A percentile compares a stretch with the other conserved stretches of the same genome.
Evolutionary conservation across 208 protist genomes (phyloP).

Genomic region (Leishmania major): DNA sequence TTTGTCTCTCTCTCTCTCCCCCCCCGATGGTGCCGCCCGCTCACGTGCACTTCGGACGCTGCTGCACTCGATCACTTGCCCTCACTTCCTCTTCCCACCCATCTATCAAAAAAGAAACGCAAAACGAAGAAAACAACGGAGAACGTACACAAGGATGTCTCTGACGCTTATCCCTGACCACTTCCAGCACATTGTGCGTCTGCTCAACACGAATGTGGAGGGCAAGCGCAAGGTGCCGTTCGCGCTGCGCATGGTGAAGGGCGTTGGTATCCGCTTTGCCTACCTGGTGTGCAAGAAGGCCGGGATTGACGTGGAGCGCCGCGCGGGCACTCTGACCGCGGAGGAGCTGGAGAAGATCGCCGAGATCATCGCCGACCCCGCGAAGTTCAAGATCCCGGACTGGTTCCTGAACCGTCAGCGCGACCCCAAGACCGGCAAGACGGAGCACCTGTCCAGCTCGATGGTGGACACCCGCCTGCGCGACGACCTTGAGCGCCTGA

Average conservation of each 20-base stretch:
- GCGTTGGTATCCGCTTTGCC: slow-evolving; percentile 99
- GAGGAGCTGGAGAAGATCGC: slow-evolving; percentile 98
- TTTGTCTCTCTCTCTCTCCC: background rate
- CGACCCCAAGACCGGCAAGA: slow-evolving; percentile 98
- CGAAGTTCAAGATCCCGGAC: slow-evolving; percentile 99
- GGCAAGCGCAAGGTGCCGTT: slow-evolving; percentile 98
- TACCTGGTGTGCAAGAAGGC: slow-evolving; percentile 99
- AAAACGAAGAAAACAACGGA: background rate
- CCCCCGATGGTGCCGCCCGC: background rate
- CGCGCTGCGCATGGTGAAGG: slow-evolving; percentile 98
- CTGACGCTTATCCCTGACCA: slow-evolving; percentile 71
- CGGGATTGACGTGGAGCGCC: slow-evolving; percentile 97
- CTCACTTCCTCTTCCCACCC: background rate
- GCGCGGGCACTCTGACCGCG: slow-evolving; percentile 88
- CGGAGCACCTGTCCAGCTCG: slow-evolving; percentile 97
- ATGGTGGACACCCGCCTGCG: slow-evolving; percentile 97
- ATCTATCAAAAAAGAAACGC: too few relatives aligned
- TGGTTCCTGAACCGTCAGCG: slow-evolving; percentile 99
- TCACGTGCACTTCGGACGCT: background rate
- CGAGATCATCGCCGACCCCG: slow-evolving; percentile 97
- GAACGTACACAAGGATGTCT: slow-evolving; percentile 31
- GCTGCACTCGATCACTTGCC: background rate
- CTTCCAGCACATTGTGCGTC: slow-evolving; percentile 99
- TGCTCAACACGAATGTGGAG: slow-evolving; percentile 99
- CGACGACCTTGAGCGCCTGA: slow-evolving; percentile 99